phyloP scores from a whole-genome alignment of 495 filamentous ascomycete genomes.

The Eremomyces bilateralis region DNA sequence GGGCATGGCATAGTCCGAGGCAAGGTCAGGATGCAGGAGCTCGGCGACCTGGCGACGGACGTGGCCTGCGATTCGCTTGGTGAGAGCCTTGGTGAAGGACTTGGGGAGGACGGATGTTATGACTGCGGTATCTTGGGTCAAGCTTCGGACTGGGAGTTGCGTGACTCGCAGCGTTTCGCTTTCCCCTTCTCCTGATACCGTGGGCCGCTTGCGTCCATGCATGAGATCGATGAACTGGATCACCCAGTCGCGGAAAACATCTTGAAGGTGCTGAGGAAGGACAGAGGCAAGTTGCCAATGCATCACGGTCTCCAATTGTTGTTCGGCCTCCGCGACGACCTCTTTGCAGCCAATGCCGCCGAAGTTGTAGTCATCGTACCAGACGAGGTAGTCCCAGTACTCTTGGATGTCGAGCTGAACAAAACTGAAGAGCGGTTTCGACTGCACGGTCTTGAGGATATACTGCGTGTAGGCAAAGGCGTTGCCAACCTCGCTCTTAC shows the following conservation, averaged over 20 bases:
- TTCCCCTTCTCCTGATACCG: conserved; percentile 9
- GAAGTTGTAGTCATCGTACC: conserved; percentile 98
- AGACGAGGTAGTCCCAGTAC: conserved; percentile 99
- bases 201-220: conserved; percentile 59
- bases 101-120: conserved; percentile 44
- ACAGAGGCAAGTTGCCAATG: conserved; percentile 92
- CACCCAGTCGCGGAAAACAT: conserved; percentile 76
- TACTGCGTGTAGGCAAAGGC: conserved; percentile 94
- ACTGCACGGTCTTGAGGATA: conserved; percentile 86
- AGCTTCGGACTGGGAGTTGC: conserved; percentile 44
- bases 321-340: conserved; percentile 62
- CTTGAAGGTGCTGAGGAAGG: conserved; percentile 58
- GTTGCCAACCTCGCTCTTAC: conserved; percentile 90
- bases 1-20: conserved; percentile 74
- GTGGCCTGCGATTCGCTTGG: conserved; percentile 62
- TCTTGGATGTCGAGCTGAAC: conserved; percentile 95
- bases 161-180: conserved; percentile 50
- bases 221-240: conserved; percentile 91
- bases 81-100: conserved; percentile 67
- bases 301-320: conserved; percentile 85
- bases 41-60: conserved; percentile 70
- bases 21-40: conserved; percentile 72
- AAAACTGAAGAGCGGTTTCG: conserved; percentile 90
- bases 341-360: conserved; percentile 79
- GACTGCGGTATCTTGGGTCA: conserved; percentile 30